Evolutionary conservation across 2,329 filamentous ascomycete genomes (phyloP).

Genomic region (Botryosphaeria dothidea): DNA sequence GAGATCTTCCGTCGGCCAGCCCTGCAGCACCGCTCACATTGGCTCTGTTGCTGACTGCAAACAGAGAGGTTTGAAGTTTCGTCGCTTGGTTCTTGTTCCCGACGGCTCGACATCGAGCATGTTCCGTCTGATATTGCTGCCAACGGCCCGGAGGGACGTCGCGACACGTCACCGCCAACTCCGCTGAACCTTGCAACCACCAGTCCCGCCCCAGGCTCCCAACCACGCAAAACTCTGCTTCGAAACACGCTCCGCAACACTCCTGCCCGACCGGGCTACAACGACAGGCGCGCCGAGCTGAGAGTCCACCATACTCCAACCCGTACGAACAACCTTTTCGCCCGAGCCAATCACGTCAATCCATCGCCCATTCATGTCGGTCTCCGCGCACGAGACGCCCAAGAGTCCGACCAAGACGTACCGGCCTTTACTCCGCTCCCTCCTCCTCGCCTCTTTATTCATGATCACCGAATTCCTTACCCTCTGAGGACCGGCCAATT

Average conservation of each 20-base stretch:
- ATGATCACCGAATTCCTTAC: not conserved
- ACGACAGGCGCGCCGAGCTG: not conserved
- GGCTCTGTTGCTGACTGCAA: not conserved
- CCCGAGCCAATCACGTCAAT: not conserved
- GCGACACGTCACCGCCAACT: conserved; percentile 7
- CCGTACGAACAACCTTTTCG: not conserved
- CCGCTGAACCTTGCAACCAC: conserved; percentile 3
- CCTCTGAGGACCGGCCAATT: not conserved
- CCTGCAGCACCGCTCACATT: not conserved
- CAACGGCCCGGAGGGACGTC: not conserved
- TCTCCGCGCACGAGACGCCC: not conserved
- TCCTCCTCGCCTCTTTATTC: not conserved
- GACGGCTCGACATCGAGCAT: not conserved
- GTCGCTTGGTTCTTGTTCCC: not conserved
- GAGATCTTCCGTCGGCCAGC: not conserved
- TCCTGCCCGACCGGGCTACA: not conserved
- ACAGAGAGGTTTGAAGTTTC: not conserved
- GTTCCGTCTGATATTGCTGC: not conserved
- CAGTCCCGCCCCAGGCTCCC: not conserved
- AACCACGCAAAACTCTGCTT: conserved; percentile 2
- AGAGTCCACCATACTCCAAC: not conserved
- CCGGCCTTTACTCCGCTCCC: conserved; percentile 4
- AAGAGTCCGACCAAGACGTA: not conserved
- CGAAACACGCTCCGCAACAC: conserved; percentile 5
- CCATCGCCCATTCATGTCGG: not conserved